Evolutionary conservation across 495 filamentous ascomycete genomes (phyloP), one percentile per base, ranked within the genome.

Genomic region (Astrothelium subdiscretum): DNA sequence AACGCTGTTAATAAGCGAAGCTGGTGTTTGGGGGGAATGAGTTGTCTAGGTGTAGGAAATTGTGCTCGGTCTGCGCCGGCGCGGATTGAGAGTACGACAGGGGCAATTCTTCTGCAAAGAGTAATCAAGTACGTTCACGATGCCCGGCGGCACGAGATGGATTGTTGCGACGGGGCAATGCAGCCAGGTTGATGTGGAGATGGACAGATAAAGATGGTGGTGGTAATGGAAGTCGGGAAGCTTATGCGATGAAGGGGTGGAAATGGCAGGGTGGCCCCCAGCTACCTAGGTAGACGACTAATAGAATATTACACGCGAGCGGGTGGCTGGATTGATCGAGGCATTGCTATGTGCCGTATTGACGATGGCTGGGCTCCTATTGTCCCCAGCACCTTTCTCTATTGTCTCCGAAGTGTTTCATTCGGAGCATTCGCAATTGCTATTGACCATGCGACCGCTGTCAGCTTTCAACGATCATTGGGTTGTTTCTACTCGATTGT

Each of bases 1-100:
- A 62, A 13, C 5, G 29, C 0, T 26, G 48, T 4, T 29, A 24
- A 11, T 12, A n/a, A 26, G 6, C 35, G 31, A 59, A 59, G 31
- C 8, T 65, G 44, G 63, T 57, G 62, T 70, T 64, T 66, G 26
- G 20, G 12, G 29, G 20, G 12, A n/a, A 29, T 54, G 48, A 54
- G 48, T 15, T 26, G 48, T 54, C 24, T 8, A 29, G 24, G 22
- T 12, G 6, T 2, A 15, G 48, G 48, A 29, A 54, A 54, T n/a
- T 54, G 8, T 0, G 12, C 26, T 15, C n/a, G 10, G 43, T 4
- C 26, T 54, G 48, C 48, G 48, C 48, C 48, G 48, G 48, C 48
- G 48, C 4, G 48, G 15, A 54, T 54, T 54, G 48, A 54, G 24
- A 2, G 24, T 20, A 24, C 26, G 48, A 20, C 48, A 26, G 29